Evolutionary conservation across 345 rosid genomes (phyloP).

Genomic region (Gossypium australe): DNA sequence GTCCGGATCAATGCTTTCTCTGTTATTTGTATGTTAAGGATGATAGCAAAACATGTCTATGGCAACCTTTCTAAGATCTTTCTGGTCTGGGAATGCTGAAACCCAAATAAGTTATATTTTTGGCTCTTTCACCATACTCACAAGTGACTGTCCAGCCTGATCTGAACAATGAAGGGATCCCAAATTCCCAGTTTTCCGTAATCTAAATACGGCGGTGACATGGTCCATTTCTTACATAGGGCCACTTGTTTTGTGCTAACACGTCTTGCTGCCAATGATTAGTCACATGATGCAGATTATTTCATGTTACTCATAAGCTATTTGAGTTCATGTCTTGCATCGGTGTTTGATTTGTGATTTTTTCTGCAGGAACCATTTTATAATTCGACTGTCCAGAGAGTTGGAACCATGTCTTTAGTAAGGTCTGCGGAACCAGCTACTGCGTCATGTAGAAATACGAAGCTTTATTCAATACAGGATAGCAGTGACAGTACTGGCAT

Average conservation of each 20-base stretch:
- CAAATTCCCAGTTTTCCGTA: not conserved
- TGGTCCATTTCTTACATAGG: not conserved
- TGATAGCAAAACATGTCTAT: not conserved
- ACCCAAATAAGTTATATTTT: not conserved
- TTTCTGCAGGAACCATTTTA: constrained; percentile 22
- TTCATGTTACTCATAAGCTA: not conserved
- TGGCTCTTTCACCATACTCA: not conserved
- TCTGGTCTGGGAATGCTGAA: not conserved
- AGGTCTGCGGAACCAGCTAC: constrained; percentile 57
- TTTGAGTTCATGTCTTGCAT: not conserved
- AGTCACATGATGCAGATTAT: not conserved
- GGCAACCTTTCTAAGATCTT: not conserved
- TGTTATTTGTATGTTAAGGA: not conserved
- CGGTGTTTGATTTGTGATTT: not conserved
- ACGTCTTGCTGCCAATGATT: not conserved
- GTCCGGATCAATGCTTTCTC: not conserved
- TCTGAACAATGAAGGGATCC: not conserved
- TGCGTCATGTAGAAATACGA: constrained; percentile 44
- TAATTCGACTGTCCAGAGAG: constrained; percentile 9
- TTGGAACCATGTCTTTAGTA: constrained; percentile 54
- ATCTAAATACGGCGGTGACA: not conserved
- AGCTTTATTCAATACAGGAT: constrained; percentile 51
- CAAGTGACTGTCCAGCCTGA: not conserved
- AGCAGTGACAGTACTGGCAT: constrained; percentile 32
- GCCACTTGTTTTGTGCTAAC: not conserved